Evolutionary conservation across 2,329 filamentous ascomycete genomes (phyloP), one percentile per base, ranked within the genome.

Genomic region (Penicillium sp.): DNA sequence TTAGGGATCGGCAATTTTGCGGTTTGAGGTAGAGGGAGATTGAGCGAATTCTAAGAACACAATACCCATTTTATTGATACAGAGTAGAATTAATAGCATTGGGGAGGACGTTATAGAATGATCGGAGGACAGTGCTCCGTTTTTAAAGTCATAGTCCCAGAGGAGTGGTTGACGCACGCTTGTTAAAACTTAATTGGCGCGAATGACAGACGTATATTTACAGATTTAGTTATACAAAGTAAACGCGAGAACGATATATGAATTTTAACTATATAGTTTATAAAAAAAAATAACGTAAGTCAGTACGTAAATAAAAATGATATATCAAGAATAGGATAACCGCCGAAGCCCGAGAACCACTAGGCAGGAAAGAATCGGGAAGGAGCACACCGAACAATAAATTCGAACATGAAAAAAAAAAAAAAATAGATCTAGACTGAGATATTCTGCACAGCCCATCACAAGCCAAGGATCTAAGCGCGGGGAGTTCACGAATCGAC

Each of bases 151-250:
- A 55, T 50, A 59, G 59, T 67, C 66, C 68, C 68, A 62, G 59
- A 60, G 59, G 58, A 60, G 40, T 62, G 69, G 69, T 67, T 67
- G 69, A 67, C 62, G 30, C 62, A 66, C 69, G 69, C 67, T 68
- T 69, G 64, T 65, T 49, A 41, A 69, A 72, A 71, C 69, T 67
- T 64, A 72, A 72, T 70, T 69, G 60, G 31, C 62, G 62, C 62
- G 50, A 58, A 55, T 61, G 61, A 61, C 62, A 63, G 61, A 62
- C 60, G 60, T 54, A 14, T 17, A 36, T 16, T 17, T 19, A 45
- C 26, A 10, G 31, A 8, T 38, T 7, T 25, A 19, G 12, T 17
- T 35, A 14, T 19, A 43, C n/a, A 25, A 3, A 22, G 17, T 26
- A 35, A 36, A 40, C 41, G 17, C 33, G 22, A 31, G 7, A 22